Base-by-base conservation (phyloP, 805 yeast genomes). In the Metschnikowia similis region DNA sequence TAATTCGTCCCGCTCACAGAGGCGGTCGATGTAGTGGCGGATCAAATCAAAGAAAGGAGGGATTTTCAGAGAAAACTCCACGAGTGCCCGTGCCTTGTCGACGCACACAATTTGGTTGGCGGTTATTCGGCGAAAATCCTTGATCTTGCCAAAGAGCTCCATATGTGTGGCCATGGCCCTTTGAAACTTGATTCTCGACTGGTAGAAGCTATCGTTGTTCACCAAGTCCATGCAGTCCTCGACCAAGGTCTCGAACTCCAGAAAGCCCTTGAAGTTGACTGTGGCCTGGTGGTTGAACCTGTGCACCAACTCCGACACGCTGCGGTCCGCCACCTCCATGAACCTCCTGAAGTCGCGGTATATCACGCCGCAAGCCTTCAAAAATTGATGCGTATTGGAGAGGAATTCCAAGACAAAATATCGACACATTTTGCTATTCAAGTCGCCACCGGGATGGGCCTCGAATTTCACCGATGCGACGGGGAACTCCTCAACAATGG, bases 111-210 rank as follows among this genome's bases (percentile, higher is more conserved):
- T 44, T 16, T 45, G 47, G 7, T 41, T 47, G 35, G 42, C 35
- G 2, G 53, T 42, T 8, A 29, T 35, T 11, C 34, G 35, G 35
- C 46, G 31, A 30, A 46, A 49, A 43, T 45, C 36, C 8, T 35
- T 40, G 21, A 48, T 41, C 35, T 37, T 45, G 8, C 49, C 53
- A 16, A 52, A 47, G 32, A 52, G 43, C 41, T 45, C 44, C 51
- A 47, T 48, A 45, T 52, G 55, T 10, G 47, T 49, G 46, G 49
- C 46, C 44, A 39, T 47, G 53, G 48, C 41, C 35, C 51, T 48
- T 34, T 52, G 53, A 21, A 52, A 52, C 13, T 51, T 52, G 45
- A 52, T 51, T 13, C 55, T 35, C 8, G 55, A 51, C 21, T 47
- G 44, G 46, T 47, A 52, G 41, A 49, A 52, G 46, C 53, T 49